Base-by-base conservation (phyloP, 352 stramenopile genomes). In the Globisporangium nodosum region DNA sequence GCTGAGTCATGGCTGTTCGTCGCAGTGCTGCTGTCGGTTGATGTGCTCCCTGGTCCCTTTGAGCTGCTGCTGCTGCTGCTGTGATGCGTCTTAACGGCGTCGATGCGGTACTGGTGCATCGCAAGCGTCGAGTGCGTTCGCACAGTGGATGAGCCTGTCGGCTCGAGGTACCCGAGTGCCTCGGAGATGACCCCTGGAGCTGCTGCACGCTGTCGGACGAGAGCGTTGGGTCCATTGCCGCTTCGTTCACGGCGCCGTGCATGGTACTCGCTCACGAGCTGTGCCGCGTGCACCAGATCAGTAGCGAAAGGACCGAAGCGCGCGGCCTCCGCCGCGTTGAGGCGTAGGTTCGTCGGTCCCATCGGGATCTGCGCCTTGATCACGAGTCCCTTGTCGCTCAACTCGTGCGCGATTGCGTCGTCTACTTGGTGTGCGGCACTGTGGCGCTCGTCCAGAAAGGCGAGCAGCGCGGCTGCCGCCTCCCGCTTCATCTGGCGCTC, bases 291-390 rank as follows among this genome's bases (percentile, higher is more conserved):
- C 27, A 91, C 58, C 9, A 93, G 50, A 3, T 66, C 74, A 12
- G 58, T 39, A 0, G 60, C 65, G 49, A 91, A 78, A 7, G 69
- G 62, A 0, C 78, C 81, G 58, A 87, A 88, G 13, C 45, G 39
- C 3, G 54, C 42, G 0, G 90, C 48, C 48, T 91, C 79, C 1
- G 66, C 21, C 0, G 68, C 43, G 21, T 85, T 69, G 6, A 93
- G 59, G 11, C 61, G 60, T 39, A 91, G 63, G 45, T 74, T 73
- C 3, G 83, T 85, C 2, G 81, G 77, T 1, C 81, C 83, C 42
- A 93, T 73, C 1, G 83, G 83, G 52, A 91, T 84, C 57, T 93
- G 83, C 12, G 77, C 75, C 46, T 86, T 88, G 24, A 90, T 53
- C 20, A 89, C 74, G n/a, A 93, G 71, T 18, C 83, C 83, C 21